Percentiles rank a stretch among this genome's conserved stretches.
Evolutionary conservation across 2,329 filamentous ascomycete species (phyloP).

Genomic region (Epichloe typhina): DNA sequence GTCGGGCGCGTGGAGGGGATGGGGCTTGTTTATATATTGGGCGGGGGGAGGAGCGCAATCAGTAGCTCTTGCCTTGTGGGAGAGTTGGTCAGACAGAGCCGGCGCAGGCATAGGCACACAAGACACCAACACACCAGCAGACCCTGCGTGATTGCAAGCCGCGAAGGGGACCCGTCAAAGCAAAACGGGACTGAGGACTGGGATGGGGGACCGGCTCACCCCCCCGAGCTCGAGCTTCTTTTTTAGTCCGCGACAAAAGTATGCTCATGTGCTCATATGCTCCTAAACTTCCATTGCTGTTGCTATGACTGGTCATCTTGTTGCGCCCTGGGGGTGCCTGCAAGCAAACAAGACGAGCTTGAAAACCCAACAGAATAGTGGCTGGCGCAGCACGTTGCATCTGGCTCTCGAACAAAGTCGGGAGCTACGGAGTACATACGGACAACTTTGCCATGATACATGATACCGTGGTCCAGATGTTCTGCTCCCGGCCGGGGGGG

Average conservation of each 20-base stretch:
- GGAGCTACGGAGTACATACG: neutral
- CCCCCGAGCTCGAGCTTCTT: conserved; percentile 2
- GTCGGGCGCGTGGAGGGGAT: conserved; percentile 39
- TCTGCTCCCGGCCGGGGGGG: conserved; percentile 5
- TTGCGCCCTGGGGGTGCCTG: neutral
- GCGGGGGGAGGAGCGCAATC: conserved; percentile 44
- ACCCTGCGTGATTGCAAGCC: neutral
- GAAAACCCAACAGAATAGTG: neutral
- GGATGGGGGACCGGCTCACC: neutral
- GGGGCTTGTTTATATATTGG: conserved; percentile 49
- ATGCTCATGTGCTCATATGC: no score
- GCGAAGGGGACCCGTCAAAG: neutral
- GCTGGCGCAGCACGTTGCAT: neutral
- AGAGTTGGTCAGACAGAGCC: neutral
- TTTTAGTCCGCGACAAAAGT: no score
- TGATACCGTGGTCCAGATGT: neutral
- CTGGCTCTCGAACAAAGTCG: neutral
- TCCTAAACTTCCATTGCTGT: no score
- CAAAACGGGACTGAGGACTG: neutral
- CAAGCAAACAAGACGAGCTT: neutral
- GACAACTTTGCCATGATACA: neutral
- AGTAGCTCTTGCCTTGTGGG: conserved; percentile 21
- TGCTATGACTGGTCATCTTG: neutral
- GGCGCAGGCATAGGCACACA: neutral
- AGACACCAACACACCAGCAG: neutral